These are phyloP conservation scores for Buxus sempervirens DNA, from an alignment of 164 flowering plant species.

Conservation along the genomic window DNA sequence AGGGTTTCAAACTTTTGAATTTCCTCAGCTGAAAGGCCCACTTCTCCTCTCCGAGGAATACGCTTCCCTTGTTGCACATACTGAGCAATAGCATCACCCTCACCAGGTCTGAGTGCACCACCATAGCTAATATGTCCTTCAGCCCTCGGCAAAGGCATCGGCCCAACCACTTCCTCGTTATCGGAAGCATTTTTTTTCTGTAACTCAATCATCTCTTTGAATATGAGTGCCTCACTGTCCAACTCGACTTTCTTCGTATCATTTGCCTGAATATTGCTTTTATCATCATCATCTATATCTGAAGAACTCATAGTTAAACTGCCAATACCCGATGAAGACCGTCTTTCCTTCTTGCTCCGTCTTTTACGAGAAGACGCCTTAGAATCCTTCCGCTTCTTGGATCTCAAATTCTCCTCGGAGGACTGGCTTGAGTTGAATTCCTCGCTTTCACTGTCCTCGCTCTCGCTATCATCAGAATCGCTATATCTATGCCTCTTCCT, in stretches of 20 bases:
- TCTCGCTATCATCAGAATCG: constrained; percentile 37
- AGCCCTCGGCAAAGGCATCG: constrained; percentile 84
- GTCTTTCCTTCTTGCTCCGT: constrained; percentile 34
- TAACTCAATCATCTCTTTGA: constrained; percentile 76
- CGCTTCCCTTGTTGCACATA: constrained; percentile 87
- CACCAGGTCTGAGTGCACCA: constrained; percentile 82
- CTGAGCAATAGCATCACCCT: constrained; percentile 85
- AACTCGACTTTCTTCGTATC: constrained; percentile 30
- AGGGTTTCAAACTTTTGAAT: constrained; percentile 66
- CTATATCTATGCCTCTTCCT: constrained; percentile 25
- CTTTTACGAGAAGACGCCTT: constrained; percentile 21
- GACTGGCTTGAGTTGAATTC: constrained; percentile 30
- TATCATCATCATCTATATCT: constrained; percentile 31
- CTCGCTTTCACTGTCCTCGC: constrained; percentile 34
- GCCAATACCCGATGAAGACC: constrained; percentile 32
- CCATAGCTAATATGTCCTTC: constrained; percentile 99
- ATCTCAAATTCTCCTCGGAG: constrained; percentile 14
- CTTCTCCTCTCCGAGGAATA: constrained; percentile 85
- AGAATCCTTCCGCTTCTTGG: constrained; percentile 15
- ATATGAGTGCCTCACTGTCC: constrained; percentile 41
- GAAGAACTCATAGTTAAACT: constrained; percentile 19
- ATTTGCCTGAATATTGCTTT: constrained; percentile 18
- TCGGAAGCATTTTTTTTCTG: constrained; percentile 70
- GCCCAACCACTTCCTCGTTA: constrained; percentile 75
- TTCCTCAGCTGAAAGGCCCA: constrained; percentile 80